phyloP scores from a whole-genome alignment of 2,329 filamentous ascomycete species.

The Clonostachys sp. region DNA sequence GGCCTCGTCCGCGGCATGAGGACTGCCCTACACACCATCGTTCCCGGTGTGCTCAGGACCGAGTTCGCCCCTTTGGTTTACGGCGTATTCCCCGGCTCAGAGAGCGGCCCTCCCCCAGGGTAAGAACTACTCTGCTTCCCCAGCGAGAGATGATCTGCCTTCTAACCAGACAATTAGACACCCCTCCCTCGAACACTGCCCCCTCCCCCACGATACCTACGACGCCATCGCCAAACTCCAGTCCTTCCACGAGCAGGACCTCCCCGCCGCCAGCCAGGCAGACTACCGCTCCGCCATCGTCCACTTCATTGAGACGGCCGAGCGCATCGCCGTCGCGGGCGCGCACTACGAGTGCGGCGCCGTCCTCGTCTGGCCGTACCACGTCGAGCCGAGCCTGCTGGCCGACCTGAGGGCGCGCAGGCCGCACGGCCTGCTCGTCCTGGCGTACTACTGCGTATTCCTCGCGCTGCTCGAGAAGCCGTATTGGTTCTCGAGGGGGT shows the following conservation, averaged over 20 bases:
- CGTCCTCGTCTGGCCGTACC: conserved; percentile 15
- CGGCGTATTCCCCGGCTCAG: too few species aligned
- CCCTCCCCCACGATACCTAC: conserved; percentile 13
- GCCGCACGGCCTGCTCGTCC: conserved; percentile 15
- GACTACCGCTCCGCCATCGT: conserved; percentile 12
- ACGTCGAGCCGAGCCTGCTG: conserved; percentile 13
- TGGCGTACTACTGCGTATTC: conserved; percentile 15
- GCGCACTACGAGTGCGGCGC: conserved; percentile 12
- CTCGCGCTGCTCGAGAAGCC: conserved; percentile 13
- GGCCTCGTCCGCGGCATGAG: too few species aligned
- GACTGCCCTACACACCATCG: too few species aligned
- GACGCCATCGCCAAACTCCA: conserved; percentile 10
- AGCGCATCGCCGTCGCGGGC: conserved; percentile 12
- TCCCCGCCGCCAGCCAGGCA: conserved; percentile 7
- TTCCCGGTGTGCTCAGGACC: too few species aligned
- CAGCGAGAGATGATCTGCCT: too few species aligned
- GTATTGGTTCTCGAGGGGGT: conserved; percentile 18
- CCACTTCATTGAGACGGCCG: conserved; percentile 8
- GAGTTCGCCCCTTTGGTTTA: too few species aligned
- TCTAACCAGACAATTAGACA: too few species aligned
- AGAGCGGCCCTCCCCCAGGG: too few species aligned
- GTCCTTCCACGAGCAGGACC: conserved; percentile 10
- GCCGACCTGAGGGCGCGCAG: conserved; percentile 13
- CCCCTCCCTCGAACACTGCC: conserved; percentile 1
- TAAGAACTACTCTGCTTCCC: too few species aligned